A percentile compares a stretch with the other conserved stretches of the same genome.
Evolutionary conservation across 805 yeast species (phyloP).

Genomic region (Candida krabiensis): DNA sequence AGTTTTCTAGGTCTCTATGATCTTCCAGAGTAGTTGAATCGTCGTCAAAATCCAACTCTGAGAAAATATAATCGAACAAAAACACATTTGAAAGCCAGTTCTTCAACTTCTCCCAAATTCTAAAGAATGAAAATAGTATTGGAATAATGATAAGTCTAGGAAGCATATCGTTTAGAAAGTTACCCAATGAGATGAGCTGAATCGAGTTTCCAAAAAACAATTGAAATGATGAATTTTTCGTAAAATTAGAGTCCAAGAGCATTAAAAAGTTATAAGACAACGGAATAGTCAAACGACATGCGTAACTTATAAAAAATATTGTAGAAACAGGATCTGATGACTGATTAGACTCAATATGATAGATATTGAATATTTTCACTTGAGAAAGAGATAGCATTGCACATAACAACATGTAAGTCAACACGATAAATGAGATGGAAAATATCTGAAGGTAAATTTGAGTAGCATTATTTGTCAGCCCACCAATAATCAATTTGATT

Average conservation of each 20-base stretch:
- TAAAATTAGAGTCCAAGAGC: conserved; percentile 43
- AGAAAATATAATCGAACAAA: conserved; percentile 31
- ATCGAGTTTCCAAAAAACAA: conserved; percentile 74
- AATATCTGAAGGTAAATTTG: conserved; percentile 33
- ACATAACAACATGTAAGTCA: conserved; percentile 68
- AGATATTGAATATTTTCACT: conserved; percentile 70
- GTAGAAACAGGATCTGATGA: conserved; percentile 74
- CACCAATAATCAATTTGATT: conserved; percentile 44
- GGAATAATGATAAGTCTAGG: conserved; percentile 79
- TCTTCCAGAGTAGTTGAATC: conserved; percentile 6
- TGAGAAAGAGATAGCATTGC: conserved; percentile 66
- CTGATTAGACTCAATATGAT: conserved; percentile 64
- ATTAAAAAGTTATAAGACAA: conserved; percentile 77
- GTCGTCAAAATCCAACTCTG: conserved; percentile 32
- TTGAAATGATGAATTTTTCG: conserved; percentile 53
- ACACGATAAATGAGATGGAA: conserved; percentile 43
- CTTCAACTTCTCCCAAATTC: conserved; percentile 64
- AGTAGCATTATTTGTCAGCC: conserved; percentile 22
- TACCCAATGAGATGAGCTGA: conserved; percentile 72
- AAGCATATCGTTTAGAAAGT: conserved; percentile 67
- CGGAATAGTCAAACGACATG: conserved; percentile 81
- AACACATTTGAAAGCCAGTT: conserved; percentile 28
- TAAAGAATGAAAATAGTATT: conserved; percentile 58
- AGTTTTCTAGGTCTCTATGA: conserved; percentile 15
- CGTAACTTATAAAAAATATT: conserved; percentile 75